These are phyloP conservation scores for Podospora pseudopauciseta DNA, from an alignment of 495 filamentous ascomycete genomes.

Conservation along the genomic window DNA sequence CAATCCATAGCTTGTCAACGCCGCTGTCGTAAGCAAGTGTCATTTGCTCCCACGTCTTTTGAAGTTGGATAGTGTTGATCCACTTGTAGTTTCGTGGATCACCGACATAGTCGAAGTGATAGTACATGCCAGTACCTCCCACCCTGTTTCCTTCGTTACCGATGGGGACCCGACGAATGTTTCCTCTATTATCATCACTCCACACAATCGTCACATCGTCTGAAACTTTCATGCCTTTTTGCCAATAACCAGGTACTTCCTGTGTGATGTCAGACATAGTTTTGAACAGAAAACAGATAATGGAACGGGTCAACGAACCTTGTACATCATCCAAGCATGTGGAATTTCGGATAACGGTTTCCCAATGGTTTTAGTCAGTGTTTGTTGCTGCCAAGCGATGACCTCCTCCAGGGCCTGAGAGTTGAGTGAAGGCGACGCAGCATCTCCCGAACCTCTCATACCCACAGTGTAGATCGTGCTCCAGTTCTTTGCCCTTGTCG, in stretches of 20 bases:
- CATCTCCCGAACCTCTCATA: slow-evolving; percentile 64
- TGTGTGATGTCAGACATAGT: not conserved
- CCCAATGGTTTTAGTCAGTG: slow-evolving; percentile 44
- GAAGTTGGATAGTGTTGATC: slow-evolving; percentile 60
- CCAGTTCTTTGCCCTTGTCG: slow-evolving; percentile 51
- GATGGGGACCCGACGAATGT: slow-evolving; percentile 57
- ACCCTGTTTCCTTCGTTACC: slow-evolving; percentile 49
- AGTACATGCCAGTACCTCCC: slow-evolving; percentile 63
- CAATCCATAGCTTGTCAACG: slow-evolving; percentile 60
- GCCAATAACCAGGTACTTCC: slow-evolving; percentile 61
- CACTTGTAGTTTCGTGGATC: slow-evolving; percentile 58
- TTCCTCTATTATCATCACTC: slow-evolving; percentile 66
- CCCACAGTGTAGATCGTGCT: slow-evolving; percentile 59
- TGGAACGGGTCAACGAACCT: slow-evolving; percentile 18
- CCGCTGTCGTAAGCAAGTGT: slow-evolving; percentile 52
- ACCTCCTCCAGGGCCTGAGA: slow-evolving; percentile 49
- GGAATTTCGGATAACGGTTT: slow-evolving; percentile 49
- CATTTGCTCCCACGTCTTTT: slow-evolving; percentile 54
- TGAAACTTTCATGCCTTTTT: slow-evolving; percentile 56
- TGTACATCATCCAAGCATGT: slow-evolving; percentile 63
- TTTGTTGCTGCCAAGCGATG: slow-evolving; percentile 49
- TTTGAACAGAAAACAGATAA: not conserved
- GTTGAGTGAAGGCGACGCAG: slow-evolving; percentile 46
- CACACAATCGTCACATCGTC: slow-evolving; percentile 65
- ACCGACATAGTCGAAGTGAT: slow-evolving; percentile 65